These are phyloP conservation scores for Shiraia sp. DNA, from an alignment of 2,329 filamentous ascomycete genomes.

Conservation along the genomic window DNA sequence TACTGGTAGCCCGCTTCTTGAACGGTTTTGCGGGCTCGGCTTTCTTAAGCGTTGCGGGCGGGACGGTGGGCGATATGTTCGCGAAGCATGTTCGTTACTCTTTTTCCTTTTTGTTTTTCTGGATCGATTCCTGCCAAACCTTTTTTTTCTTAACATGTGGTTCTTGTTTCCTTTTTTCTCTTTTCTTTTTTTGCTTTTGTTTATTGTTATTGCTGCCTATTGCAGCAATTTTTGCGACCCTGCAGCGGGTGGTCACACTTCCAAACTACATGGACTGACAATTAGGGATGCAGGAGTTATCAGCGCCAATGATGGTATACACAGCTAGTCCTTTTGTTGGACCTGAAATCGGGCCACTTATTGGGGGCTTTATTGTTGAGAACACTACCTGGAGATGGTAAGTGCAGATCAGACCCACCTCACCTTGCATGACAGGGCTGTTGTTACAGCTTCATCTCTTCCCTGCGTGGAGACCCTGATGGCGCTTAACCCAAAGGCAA, in stretches of 20 bases:
- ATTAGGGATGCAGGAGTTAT: constrained; percentile 58
- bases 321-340: constrained; percentile 56
- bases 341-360: constrained; percentile 60
- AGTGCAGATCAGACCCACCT: constrained; percentile 21
- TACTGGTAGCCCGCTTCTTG: constrained; percentile 78
- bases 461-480: not conserved
- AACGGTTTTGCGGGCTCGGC: constrained; percentile 70
- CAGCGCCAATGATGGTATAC: constrained; percentile 81
- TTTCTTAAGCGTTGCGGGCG: constrained; percentile 72
- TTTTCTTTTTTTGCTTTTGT: not conserved
- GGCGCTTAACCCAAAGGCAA: not conserved
- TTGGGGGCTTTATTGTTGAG: constrained; percentile 83
- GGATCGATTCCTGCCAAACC: no score
- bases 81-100: constrained; percentile 38
- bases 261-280: constrained; percentile 5
- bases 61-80: constrained; percentile 74
- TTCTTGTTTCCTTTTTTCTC: not conserved
- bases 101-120: no score
- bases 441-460: constrained; percentile 2
- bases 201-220: constrained; percentile 1
- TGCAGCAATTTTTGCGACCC: no score
- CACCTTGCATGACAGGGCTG: constrained; percentile 7
- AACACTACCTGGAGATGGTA: constrained; percentile 64
- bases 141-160: no score
- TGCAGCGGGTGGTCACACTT: not conserved